phyloP scores from a whole-genome alignment of 257 asterid species.

The Mentha longifolia region DNA sequence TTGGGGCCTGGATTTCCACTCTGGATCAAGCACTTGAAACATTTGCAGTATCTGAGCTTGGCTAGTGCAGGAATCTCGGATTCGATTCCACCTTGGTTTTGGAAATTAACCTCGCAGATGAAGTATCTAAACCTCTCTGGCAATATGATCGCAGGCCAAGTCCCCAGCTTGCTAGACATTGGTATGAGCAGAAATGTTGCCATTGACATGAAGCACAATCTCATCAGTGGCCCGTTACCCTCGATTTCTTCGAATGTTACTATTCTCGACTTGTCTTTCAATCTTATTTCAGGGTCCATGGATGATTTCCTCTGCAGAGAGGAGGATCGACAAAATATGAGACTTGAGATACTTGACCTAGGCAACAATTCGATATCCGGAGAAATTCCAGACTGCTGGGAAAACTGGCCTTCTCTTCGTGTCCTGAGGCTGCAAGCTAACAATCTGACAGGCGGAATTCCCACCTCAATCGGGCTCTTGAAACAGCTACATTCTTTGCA shows the following conservation, averaged over 20 bases:
- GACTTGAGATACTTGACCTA: conserved; percentile 26
- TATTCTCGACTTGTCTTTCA: conserved; percentile 35
- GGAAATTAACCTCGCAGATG: conserved; percentile 21
- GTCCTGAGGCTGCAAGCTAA: conserved; percentile 35
- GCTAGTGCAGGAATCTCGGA: conserved; percentile 27
- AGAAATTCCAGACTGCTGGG: conserved; percentile 46
- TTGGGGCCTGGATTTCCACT: conserved; percentile 36
- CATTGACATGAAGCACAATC: conserved; percentile 37
- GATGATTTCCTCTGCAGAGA: conserved; percentile 33
- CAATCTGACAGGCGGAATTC: conserved; percentile 34
- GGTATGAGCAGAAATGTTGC: conserved; percentile 13
- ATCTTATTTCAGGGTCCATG: conserved; percentile 20
- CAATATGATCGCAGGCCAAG: conserved; percentile 17
- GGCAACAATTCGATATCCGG: conserved; percentile 34
- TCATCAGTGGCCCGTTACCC: conserved; percentile 38
- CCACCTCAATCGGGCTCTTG: conserved; percentile 31
- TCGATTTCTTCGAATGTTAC: conserved; percentile 14
- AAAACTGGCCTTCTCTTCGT: conserved; percentile 31
- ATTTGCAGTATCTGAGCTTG: conserved; percentile 22
- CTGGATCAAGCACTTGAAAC: conserved; percentile 38
- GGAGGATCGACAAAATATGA: neutral
- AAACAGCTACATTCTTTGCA: conserved; percentile 30
- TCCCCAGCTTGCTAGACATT: conserved; percentile 26
- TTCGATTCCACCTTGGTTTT: conserved; percentile 39
- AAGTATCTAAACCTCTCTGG: conserved; percentile 28